A percentile compares a stretch with the other conserved stretches of the same genome.
These are phyloP conservation scores for Hibiscus trionum DNA, from an alignment of 345 rosid species.

Conservation along the genomic window DNA sequence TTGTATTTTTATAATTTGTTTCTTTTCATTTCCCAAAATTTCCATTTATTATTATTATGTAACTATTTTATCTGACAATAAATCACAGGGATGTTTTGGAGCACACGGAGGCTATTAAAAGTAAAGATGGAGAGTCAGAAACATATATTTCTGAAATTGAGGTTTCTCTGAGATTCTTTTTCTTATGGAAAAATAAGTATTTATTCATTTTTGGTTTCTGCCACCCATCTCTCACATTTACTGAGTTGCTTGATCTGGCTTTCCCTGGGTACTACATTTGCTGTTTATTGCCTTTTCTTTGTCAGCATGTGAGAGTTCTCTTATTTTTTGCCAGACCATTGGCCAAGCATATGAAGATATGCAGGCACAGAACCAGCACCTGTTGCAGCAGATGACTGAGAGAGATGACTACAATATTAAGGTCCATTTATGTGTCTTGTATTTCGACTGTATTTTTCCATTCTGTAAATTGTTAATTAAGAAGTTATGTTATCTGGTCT, in stretches of 20 bases:
- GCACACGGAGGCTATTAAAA: slow-evolving; percentile 71
- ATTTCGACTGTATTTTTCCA: neutral
- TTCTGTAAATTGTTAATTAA: neutral
- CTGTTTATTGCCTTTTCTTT: neutral
- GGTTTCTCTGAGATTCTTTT: slow-evolving; percentile 31
- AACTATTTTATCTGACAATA: neutral
- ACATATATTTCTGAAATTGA: slow-evolving; percentile 87
- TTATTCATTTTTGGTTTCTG: neutral
- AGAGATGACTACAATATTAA: slow-evolving; percentile 89
- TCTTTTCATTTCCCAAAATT: neutral
- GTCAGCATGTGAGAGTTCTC: neutral
- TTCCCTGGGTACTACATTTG: neutral
- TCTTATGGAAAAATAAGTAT: neutral
- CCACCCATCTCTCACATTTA: slow-evolving; percentile 9
- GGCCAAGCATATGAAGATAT: slow-evolving; percentile 96
- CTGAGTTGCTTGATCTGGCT: neutral
- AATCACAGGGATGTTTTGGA: slow-evolving; percentile 62
- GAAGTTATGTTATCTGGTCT: slow-evolving; percentile 8
- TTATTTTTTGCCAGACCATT: slow-evolving; percentile 46
- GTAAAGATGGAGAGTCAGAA: slow-evolving; percentile 75
- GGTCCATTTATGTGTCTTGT: slow-evolving; percentile 28
- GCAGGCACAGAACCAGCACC: slow-evolving; percentile 87
- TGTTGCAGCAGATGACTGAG: slow-evolving; percentile 77
- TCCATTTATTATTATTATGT: neutral
- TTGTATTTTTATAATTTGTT: neutral